phyloP scores from a whole-genome alignment of 2,329 filamentous ascomycete genomes.

The Penicillium sp. region DNA sequence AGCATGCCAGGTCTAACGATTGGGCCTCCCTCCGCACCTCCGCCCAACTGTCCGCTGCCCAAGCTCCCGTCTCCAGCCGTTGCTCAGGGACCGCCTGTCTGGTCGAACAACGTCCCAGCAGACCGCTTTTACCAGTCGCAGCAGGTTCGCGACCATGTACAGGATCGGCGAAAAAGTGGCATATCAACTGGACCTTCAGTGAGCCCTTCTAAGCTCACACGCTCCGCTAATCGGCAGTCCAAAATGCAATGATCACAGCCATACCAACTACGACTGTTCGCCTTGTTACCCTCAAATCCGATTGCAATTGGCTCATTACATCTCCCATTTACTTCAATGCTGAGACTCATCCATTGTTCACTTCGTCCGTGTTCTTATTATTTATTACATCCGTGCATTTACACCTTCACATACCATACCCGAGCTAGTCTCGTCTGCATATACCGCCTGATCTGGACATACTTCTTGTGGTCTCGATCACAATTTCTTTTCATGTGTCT shows the following conservation, averaged over 20 bases:
- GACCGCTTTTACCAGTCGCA: constrained; percentile 19
- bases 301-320: too few relatives aligned
- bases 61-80: constrained; percentile 25
- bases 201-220: background rate
- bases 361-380: background rate
- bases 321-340: too few relatives aligned
- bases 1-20: constrained; percentile 30
- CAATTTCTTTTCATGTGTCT: background rate
- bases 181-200: background rate
- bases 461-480: background rate
- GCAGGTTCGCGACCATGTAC: constrained; percentile 13
- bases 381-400: constrained; percentile 1
- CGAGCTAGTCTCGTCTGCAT: constrained; percentile 6
- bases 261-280: too few relatives aligned
- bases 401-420: constrained; percentile 1
- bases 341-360: background rate
- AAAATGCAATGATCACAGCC: constrained; percentile 10
- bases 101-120: constrained; percentile 6
- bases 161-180: constrained; percentile 12
- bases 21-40: constrained; percentile 29
- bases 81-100: constrained; percentile 11
- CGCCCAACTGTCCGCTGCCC: constrained; percentile 32
- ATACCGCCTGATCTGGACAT: background rate
- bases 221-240: constrained; percentile 8
- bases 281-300: too few relatives aligned